These are phyloP conservation scores for Phlebiopsis gigantea DNA, from an alignment of 768 basidiomycete genomes.

Conservation along the genomic window DNA sequence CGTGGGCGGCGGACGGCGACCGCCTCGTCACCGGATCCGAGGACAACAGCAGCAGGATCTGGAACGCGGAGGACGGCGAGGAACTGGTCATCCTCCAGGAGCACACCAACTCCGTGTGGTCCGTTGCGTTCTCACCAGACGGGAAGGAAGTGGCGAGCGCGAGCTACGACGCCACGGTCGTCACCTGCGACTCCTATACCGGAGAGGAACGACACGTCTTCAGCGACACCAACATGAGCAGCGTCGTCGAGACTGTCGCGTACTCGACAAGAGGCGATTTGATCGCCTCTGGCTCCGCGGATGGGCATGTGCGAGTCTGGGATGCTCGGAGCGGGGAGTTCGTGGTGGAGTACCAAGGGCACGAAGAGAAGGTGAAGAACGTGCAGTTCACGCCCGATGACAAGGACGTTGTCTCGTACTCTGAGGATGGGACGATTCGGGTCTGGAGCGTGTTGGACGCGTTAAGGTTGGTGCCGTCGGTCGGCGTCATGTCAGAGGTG, in stretches of 20 bases:
- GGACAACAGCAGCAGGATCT: slow-evolving; percentile 18
- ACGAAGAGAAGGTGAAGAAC: slow-evolving; percentile 25
- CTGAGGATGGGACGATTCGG: slow-evolving; percentile 29
- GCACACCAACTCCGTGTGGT: slow-evolving; percentile 24
- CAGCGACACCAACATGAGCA: slow-evolving; percentile 4
- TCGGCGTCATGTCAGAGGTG: no score
- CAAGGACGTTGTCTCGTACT: slow-evolving; percentile 35
- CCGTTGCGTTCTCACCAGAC: slow-evolving; percentile 40
- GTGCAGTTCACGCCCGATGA: slow-evolving; percentile 40
- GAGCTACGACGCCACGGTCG: slow-evolving; percentile 27
- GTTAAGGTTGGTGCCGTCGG: background rate
- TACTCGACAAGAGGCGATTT: slow-evolving; percentile 11
- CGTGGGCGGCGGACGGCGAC: slow-evolving; percentile 17
- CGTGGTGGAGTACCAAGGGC: slow-evolving; percentile 15
- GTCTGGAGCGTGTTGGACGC: slow-evolving; percentile 17
- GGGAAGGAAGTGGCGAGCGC: slow-evolving; percentile 37
- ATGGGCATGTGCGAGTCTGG: slow-evolving; percentile 18
- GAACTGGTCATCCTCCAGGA: slow-evolving; percentile 6
- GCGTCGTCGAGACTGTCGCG: slow-evolving; percentile 11
- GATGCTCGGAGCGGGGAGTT: slow-evolving; percentile 9
- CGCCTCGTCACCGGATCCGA: slow-evolving; percentile 19
- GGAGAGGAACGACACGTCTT: slow-evolving; percentile 9
- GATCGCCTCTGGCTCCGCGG: slow-evolving; percentile 18
- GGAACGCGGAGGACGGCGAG: slow-evolving; percentile 19
- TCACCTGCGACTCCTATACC: slow-evolving; percentile 13